Base-by-base conservation (phyloP, 306 rosid genomes). In the Medicago lupulina region DNA sequence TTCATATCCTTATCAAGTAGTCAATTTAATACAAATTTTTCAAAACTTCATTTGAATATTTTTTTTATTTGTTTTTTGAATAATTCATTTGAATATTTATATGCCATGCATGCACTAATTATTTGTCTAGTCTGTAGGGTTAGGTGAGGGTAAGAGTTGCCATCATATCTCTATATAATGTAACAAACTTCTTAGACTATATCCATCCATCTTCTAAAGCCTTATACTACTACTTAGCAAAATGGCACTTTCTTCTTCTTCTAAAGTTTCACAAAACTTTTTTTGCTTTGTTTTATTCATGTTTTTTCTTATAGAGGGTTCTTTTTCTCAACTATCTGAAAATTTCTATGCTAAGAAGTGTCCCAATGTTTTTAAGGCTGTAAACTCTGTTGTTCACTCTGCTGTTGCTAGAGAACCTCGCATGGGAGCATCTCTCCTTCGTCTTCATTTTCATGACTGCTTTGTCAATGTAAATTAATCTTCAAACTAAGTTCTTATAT, bases 381-480 rank as follows among this genome's bases (percentile, higher is more conserved):
- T 88, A 0, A 69, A 77, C 44, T 79, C 86, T 0, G 89, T 85
- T 9, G 91, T 93, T 57, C 71, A 60, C 19, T 76, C 89, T 2
- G 96, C 92, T 0, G 67, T 93, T 0, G 67, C 88, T 6, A 87
- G 79, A 53, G 90, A 89, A 54, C 75, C 67, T 17, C 96, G 97
- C 50, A 83, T 87, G 49, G 98, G 93, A 43, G 98, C 85, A 23
- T 91, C 97, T 58, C 82, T 93, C 1, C 87, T 93, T 54, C 98
- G 98, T 51, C 89, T 93, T 13, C 79, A 69, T 83, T 93, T 93
- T 40, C 98, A 93, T 41, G 98, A 93, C 28, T 93, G 98, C 83
- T 93, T 93, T 14, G 96, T 91, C 82, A 85, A 93, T 61, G 98
- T 93, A 85, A 85, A 58, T 80, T 15, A 46, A 65, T 70, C 23